Evolutionary conservation across 139 green algal genomes (phyloP).

Genomic region (Parachlorella kessleri): DNA sequence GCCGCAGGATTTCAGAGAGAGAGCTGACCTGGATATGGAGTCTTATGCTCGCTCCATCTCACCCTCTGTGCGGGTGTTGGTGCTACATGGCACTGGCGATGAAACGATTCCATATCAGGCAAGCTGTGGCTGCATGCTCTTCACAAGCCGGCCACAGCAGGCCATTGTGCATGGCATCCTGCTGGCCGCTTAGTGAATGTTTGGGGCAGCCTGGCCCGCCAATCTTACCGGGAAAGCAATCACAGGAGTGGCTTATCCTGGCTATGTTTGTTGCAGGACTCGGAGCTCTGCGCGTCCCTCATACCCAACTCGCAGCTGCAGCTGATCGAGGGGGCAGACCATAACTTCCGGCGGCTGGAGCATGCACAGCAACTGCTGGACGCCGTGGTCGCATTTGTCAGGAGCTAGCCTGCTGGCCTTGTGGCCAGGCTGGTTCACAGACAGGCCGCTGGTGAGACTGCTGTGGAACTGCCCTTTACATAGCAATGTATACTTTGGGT

Average conservation of each 20-base stretch:
- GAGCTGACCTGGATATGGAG: conserved; percentile 26
- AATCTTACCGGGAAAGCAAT: no score
- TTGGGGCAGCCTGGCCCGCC: no score
- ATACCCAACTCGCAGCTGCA: conserved; percentile 22
- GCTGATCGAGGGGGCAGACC: conserved; percentile 42
- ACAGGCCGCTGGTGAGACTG: no score
- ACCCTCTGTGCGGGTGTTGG: conserved; percentile 8
- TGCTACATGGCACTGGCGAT: conserved; percentile 27
- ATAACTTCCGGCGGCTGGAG: conserved; percentile 37
- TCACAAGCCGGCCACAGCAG: no score
- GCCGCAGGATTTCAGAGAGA: conserved; percentile 17
- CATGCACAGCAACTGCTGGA: conserved; percentile 18
- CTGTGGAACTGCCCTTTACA: no score
- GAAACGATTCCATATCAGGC: conserved; percentile 24
- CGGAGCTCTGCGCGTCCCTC: conserved; percentile 10
- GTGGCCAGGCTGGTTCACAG: no score
- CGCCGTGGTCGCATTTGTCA: conserved; percentile 30
- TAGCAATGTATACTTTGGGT: no score
- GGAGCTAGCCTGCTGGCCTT: conserved; percentile 1
- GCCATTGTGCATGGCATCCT: no score
- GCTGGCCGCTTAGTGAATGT: no score
- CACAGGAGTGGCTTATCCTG: no score
- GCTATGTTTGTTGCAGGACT: conserved; percentile 1
- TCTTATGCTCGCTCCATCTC: background rate
- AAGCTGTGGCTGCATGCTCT: no score